Evolutionary conservation across 345 rosid species (phyloP), one percentile per base, ranked within the genome.

Genomic region (Acer saccharum): DNA sequence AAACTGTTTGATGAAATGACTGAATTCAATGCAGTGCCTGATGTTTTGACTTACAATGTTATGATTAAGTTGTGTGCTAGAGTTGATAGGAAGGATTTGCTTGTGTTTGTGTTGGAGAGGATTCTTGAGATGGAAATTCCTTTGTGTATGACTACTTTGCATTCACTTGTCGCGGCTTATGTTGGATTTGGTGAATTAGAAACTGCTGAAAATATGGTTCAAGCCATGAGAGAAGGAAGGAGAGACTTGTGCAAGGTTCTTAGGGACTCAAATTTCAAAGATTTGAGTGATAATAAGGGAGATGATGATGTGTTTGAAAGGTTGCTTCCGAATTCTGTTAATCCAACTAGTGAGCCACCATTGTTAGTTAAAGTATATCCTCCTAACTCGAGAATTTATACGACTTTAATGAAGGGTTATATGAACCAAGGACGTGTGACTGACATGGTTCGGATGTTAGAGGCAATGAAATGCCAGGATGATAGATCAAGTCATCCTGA

Each of bases 351-450:
- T 10, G 85, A 93, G 75, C 85, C 97, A 3, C 94, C 92, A 10
- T 81, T 93, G 86, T 81, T 95, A 80, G 94, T 91, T 7, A 90
- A 86, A 71, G 75, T 65, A 10, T 95, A 83, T 77, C 76, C 88
- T 6, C 98, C 98, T 43, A 81, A 93, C 74, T 87, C 95, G 10
- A 89, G 98, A 78, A 88, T 92, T 32, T 95, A 93, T 86, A 92
- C 98, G 0, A 95, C 95, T 58, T 62, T 95, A 52, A 95, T 95
- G 98, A 95, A 95, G 86, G 98, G 98, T 77, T 95, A 95, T 71
- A 95, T 95, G 99, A 90, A 89, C 77, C 85, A 80, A 32, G 92
- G 99, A 16, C 91, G 96, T 6, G 93, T 90, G 48, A 79, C 79
- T 0, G 94, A 93, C 65, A 90, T 96, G 0, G 92, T 90, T 48